These are phyloP conservation scores for Quercus lobata DNA, from an alignment of 331 rosid genomes.

Conservation along the genomic window DNA sequence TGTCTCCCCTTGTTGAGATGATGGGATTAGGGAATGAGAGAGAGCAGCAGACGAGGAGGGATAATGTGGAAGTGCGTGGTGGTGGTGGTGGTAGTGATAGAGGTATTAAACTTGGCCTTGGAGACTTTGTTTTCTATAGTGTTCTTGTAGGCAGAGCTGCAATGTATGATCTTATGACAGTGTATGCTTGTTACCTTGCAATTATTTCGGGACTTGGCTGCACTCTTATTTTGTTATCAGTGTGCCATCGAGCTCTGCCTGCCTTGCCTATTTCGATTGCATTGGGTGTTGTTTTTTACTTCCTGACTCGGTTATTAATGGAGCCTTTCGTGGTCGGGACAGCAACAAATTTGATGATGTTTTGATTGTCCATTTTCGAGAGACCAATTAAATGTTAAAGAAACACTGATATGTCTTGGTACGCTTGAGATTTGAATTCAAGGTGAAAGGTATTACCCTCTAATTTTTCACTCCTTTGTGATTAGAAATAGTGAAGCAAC, in stretches of 20 bases:
- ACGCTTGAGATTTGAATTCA: constrained; percentile 29
- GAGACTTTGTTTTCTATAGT: constrained; percentile 94
- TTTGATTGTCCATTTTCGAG: constrained; percentile 32
- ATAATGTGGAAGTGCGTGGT: constrained; percentile 27
- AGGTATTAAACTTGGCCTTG: constrained; percentile 93
- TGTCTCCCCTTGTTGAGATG: constrained; percentile 72
- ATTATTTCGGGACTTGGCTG: constrained; percentile 87
- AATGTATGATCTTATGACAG: constrained; percentile 96
- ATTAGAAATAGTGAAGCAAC: constrained; percentile 25
- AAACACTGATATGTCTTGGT: constrained; percentile 21
- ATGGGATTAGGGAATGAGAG: constrained; percentile 29
- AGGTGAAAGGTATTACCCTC: constrained; percentile 20
- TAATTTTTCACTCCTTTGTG: constrained; percentile 14
- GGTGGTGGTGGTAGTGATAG: not conserved
- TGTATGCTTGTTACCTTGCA: constrained; percentile 94
- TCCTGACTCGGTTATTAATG: constrained; percentile 82
- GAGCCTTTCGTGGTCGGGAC: constrained; percentile 94
- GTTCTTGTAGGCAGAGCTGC: constrained; percentile 97
- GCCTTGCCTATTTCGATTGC: constrained; percentile 85
- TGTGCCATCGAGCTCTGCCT: constrained; percentile 76
- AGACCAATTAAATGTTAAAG: constrained; percentile 20
- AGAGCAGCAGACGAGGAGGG: constrained; percentile 20
- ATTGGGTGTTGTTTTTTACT: constrained; percentile 77
- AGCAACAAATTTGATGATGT: constrained; percentile 84
- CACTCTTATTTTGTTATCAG: constrained; percentile 85